These are phyloP conservation scores for Akanthomyces muscarius DNA, from an alignment of 2,329 filamentous ascomycete genomes.

Conservation along the genomic window DNA sequence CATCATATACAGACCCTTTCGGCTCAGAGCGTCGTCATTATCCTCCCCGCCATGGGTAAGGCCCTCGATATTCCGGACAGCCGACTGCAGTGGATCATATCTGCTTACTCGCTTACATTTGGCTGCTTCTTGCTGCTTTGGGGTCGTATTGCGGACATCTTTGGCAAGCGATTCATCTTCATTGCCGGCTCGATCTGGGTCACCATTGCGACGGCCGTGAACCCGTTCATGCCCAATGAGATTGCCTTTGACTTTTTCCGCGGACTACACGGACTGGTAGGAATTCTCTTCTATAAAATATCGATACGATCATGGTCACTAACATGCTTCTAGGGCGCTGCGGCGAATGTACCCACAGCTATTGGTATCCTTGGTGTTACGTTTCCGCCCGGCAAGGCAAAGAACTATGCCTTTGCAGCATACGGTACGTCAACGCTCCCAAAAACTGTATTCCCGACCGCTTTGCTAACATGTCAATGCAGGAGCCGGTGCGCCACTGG, in stretches of 20 bases:
- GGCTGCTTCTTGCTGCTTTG: constrained; percentile 65
- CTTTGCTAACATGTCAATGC: background rate
- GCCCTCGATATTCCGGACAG: constrained; percentile 54
- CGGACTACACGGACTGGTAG: constrained; percentile 58
- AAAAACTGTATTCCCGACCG: background rate
- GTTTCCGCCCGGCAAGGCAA: constrained; percentile 63
- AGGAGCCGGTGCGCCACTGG: constrained; percentile 62
- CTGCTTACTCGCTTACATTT: constrained; percentile 61
- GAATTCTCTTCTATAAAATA: background rate
- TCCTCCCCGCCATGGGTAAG: constrained; percentile 57
- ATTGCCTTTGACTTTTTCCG: constrained; percentile 65
- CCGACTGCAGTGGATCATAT: constrained; percentile 63
- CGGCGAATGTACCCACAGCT: constrained; percentile 66
- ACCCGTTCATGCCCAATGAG: constrained; percentile 63
- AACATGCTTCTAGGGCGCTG: constrained; percentile 46
- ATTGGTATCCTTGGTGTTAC: constrained; percentile 66
- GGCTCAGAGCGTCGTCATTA: constrained; percentile 57
- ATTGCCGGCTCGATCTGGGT: constrained; percentile 62
- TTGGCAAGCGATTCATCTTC: constrained; percentile 63
- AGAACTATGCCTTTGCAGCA: constrained; percentile 66
- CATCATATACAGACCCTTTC: constrained; percentile 45
- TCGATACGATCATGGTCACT: background rate
- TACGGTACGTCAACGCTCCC: constrained; percentile 41
- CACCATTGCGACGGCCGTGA: constrained; percentile 52
- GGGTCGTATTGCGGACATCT: constrained; percentile 64